Percentiles rank a stretch among this genome's conserved stretches.
These are phyloP conservation scores for Millerozyma miso DNA, from an alignment of 805 yeast genomes.

Conservation along the genomic window DNA sequence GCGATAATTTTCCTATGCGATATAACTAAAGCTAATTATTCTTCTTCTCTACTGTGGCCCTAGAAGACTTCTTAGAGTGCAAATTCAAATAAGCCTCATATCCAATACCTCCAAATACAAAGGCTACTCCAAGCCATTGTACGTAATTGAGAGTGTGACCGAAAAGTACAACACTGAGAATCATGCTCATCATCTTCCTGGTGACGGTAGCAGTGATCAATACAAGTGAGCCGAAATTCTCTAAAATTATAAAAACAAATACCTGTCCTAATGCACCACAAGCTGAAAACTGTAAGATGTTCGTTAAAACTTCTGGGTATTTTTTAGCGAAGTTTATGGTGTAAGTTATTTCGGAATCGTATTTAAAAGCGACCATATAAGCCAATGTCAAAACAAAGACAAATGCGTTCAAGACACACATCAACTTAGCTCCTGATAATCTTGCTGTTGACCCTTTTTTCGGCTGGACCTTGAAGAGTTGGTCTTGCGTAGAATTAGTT, in stretches of 20 bases:
- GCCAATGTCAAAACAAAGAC: conserved; percentile 43
- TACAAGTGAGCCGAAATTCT: conserved; percentile 77
- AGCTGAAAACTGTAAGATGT: conserved; percentile 61
- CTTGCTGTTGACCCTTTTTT: conserved; percentile 10
- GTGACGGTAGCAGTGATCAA: conserved; percentile 94
- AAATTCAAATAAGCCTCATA: conserved; percentile 58
- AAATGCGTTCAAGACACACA: conserved; percentile 61
- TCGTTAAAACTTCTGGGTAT: conserved; percentile 54
- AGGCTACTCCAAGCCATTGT: conserved; percentile 76
- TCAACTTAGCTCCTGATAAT: conserved; percentile 81
- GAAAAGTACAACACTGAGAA: conserved; percentile 78
- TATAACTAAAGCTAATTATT: conserved; percentile 3
- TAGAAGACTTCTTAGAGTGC: conserved; percentile 2
- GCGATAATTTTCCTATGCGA: background rate
- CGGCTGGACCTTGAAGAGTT: conserved; percentile 51
- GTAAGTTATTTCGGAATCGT: conserved; percentile 43
- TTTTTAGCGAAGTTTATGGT: conserved; percentile 43
- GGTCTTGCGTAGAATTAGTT: conserved; percentile 91
- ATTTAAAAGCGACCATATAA: conserved; percentile 44
- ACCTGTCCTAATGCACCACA: conserved; percentile 92
- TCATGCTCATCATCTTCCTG: conserved; percentile 93
- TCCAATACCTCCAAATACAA: conserved; percentile 84
- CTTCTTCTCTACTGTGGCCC: conserved; percentile 1
- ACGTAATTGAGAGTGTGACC: conserved; percentile 62
- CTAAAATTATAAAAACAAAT: conserved; percentile 84